Base-by-base conservation (phyloP, 495 filamentous ascomycete species). In the Amorphotheca resinae region DNA sequence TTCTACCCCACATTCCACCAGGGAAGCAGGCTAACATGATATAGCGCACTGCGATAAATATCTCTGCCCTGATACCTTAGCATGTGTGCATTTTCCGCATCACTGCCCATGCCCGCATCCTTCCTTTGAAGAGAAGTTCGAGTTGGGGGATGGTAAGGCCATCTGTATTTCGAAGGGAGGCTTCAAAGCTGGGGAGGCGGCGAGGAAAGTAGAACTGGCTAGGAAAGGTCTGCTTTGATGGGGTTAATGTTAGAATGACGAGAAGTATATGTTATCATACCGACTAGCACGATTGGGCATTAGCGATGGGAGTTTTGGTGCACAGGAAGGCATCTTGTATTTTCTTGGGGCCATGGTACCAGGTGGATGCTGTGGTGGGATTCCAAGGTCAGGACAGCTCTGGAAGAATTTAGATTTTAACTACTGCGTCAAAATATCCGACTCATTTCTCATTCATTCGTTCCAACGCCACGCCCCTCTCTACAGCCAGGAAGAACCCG, bases 21-120 rank as follows among this genome's bases (percentile, higher is more conserved):
- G 33, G 35, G 21, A 44, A 15, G 22, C 16, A 23, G 28, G 26
- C 31, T 45, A 28, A 52, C 30, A 50, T 55, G 41, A 6, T 42
- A 11, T 33, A 82, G 76, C 81, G 7, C 77, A 74, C 57, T 95
- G 87, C 66, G 73, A 80, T 46, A 84, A 87, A 53, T 95, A 93
- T 58, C 76, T 94, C n/a, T 95, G 87, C 56, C 87, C 87, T 0
- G 80, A 76, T 39, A 95, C 86, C 3, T 73, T 95, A 68, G 80
- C 85, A 4, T 95, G 87, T 66, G 87, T 95, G 1, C 77, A 84
- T 57, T 85, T 93, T 69, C 87, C 87, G 6, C 87, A 93, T 61
- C 87, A 95, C 63, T 95, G 87, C 59, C 87, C 87, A 5, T 95
- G 87, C 61, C 68, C 85, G 2, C 87, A 82, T 65, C 80, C 84